Evolutionary conservation across 495 filamentous ascomycete genomes (phyloP).

Genomic region (Coniosporium apollinis): DNA sequence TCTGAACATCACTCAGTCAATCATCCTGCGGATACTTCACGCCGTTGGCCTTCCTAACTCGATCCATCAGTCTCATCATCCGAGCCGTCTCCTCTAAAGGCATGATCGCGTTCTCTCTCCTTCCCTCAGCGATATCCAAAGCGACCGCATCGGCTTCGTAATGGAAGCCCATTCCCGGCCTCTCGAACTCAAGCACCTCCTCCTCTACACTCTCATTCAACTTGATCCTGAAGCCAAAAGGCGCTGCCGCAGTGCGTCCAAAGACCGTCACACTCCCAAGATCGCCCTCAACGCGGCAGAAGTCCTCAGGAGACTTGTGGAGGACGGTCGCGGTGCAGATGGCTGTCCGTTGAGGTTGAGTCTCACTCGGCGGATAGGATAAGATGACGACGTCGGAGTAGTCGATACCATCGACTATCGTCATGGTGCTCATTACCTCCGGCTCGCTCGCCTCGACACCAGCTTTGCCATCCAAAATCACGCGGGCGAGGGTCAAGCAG

Average conservation of each 20-base stretch:
- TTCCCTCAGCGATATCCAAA: constrained; percentile 8
- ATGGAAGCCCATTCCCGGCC: constrained; percentile 9
- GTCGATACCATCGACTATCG: constrained; percentile 8
- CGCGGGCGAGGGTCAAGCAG: constrained; percentile 8
- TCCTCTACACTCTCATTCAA: constrained; percentile 6
- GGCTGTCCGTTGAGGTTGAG: no score
- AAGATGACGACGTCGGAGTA: constrained; percentile 5
- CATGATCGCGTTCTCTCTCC: constrained; percentile 10
- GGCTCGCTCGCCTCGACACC: constrained; percentile 9
- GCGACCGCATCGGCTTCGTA: constrained; percentile 15
- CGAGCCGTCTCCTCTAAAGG: constrained; percentile 9
- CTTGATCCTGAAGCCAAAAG: constrained; percentile 4
- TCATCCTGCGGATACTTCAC: constrained; percentile 11
- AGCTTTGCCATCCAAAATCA: constrained; percentile 4
- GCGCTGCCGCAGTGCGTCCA: not conserved
- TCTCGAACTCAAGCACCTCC: constrained; percentile 5
- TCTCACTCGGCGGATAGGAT: constrained; percentile 3
- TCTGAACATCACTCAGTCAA: not conserved
- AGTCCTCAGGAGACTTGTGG: constrained; percentile 1
- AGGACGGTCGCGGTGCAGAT: constrained; percentile 10
- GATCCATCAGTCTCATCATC: constrained; percentile 13
- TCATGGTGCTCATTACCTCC: constrained; percentile 8
- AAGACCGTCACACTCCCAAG: constrained; percentile 8
- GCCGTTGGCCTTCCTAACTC: constrained; percentile 9
- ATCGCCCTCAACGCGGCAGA: constrained; percentile 10